Evolutionary conservation across 2,329 filamentous ascomycete genomes (phyloP).

Genomic region (Seiridium cupressi): DNA sequence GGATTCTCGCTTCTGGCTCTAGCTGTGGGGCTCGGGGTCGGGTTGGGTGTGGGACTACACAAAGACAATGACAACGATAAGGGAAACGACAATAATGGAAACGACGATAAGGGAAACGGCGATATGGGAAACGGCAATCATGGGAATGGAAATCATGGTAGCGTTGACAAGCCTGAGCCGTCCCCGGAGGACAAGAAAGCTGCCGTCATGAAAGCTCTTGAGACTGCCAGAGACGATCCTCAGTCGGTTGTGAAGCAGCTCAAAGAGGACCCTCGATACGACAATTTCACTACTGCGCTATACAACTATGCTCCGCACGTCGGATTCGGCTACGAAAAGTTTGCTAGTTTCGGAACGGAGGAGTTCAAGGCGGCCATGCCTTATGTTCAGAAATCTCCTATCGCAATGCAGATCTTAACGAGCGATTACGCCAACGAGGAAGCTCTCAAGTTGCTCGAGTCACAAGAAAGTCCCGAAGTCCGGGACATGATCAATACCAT

Average conservation of each 20-base stretch:
- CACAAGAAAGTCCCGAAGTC: not conserved
- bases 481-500: not conserved
- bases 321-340: not conserved
- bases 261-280: not conserved
- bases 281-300: not conserved
- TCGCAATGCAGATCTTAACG: not conserved
- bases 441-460: not conserved
- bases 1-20: not conserved
- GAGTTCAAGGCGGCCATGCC: not conserved
- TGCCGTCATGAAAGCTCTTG: not conserved
- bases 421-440: not conserved
- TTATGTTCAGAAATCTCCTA: not conserved
- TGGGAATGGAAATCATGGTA: too few relatives aligned
- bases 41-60: too few relatives aligned
- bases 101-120: too few relatives aligned
- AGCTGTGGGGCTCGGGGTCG: too few relatives aligned
- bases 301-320: not conserved
- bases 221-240: not conserved
- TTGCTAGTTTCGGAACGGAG: not conserved
- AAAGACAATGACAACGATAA: not conserved
- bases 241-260: not conserved
- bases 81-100: not conserved
- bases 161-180: too few relatives aligned
- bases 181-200: not conserved
- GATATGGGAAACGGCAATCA: too few relatives aligned